Base-by-base conservation (phyloP, 768 basidiomycete genomes). In the Leccinum subgranulosum region DNA sequence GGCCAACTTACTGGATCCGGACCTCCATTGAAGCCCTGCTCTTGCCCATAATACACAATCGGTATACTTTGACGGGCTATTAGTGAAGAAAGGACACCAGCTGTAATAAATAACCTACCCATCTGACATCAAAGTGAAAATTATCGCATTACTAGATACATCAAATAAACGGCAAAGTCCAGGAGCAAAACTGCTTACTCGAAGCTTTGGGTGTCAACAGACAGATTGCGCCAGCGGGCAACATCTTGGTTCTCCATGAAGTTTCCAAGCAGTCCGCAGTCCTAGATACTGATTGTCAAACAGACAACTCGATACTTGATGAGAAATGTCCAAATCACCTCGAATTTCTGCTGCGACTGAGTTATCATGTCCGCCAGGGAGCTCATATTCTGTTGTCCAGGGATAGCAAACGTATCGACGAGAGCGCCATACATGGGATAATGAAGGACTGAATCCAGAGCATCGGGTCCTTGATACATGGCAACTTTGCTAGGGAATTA, bases 171-270 rank as follows among this genome's bases (percentile, higher is more conserved):
- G 50, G 54, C 19, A n/a, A 53, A 15, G 12, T 28, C 27, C 9
- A n/a, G 15, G 23, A 39, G 8, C 27, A 14, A 3, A 33, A 36
- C 21, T 47, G 69, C 83, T 61, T 64, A 85, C 85, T 83, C 85
- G 60, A 88, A 74, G 69, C 79, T 84, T 68, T 90, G 88, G 4
- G 83, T 82, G 64, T 92, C 90, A 17, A 87, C 84, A 2, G 87
- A 86, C 12, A 80, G 50, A 69, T 86, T 88, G 49, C 81, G 79
- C 87, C 88, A 92, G 52, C 90, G 83, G 8, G 87, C 82, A 11
- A 88, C 56, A 66, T 91, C 88, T 60, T 90, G 88, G 68, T 91
- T 90, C 73, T 90, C 89, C 33, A 92, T 69, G 73, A 92, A 92
- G 64, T 88, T 90, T 1, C 90, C 90, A 3, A 91, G 80, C 14